Conservation (phyloP, 2,329 filamentous ascomycete genomes). For the Apiospora malaysiana region DNA sequence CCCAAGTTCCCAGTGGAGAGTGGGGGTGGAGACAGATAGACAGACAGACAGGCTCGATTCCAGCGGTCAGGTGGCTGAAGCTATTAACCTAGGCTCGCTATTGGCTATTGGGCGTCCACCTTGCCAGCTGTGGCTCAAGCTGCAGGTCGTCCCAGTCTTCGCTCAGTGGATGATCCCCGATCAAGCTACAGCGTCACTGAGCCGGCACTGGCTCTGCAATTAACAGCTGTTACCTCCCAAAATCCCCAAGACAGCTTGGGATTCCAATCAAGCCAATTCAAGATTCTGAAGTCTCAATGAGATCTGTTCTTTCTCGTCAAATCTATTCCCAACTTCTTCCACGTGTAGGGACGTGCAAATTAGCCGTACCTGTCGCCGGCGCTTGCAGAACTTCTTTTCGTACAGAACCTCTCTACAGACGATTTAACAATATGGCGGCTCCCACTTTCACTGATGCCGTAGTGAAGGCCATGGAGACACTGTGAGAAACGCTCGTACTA, state of each 20-base stretch:
- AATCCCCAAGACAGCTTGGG: neutral
- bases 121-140: neutral
- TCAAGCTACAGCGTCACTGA: neutral
- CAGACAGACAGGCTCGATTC: neutral
- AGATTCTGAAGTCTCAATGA: neutral
- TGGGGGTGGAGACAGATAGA: neutral
- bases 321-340: neutral
- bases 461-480: conserved; percentile 76
- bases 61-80: conserved; percentile 1
- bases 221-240: neutral
- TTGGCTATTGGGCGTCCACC: neutral
- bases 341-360: neutral
- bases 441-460: conserved; percentile 61
- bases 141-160: neutral
- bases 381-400: conserved; percentile 6
- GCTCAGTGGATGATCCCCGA: neutral
- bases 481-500: conserved; percentile 63
- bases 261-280: neutral
- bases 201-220: neutral
- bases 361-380: neutral
- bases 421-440: conserved; percentile 32
- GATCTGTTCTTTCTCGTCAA: neutral
- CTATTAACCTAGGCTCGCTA: no score
- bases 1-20: neutral
- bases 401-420: conserved; percentile 3